phyloP scores from a whole-genome alignment of 352 stramenopile genomes.

The Pythium aristosporum region DNA sequence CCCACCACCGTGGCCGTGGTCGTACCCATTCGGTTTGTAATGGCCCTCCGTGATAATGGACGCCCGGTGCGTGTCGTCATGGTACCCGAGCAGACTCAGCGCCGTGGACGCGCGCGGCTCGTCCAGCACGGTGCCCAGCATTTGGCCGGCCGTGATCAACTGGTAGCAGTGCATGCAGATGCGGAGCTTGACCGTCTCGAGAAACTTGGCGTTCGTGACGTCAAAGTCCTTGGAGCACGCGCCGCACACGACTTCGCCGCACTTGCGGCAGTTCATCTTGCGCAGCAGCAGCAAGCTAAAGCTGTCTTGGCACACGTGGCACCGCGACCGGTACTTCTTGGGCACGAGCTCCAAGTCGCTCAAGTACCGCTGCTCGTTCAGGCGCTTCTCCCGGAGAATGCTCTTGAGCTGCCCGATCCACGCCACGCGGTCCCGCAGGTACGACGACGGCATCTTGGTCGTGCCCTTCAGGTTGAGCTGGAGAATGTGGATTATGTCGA shows the following conservation, averaged over 20 bases:
- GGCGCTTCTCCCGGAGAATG: conserved; percentile 65
- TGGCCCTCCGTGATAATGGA: conserved; percentile 51
- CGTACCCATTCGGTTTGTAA: conserved; percentile 9
- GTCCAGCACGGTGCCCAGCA: conserved; percentile 45
- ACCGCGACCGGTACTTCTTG: conserved; percentile 74
- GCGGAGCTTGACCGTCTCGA: conserved; percentile 68
- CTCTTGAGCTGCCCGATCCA: conserved; percentile 44
- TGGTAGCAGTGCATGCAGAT: conserved; percentile 88
- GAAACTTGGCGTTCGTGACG: conserved; percentile 52
- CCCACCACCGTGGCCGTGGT: neutral
- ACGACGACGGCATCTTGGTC: conserved; percentile 39
- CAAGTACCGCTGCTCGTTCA: conserved; percentile 82
- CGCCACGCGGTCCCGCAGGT: conserved; percentile 33
- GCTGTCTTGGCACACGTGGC: conserved; percentile 76
- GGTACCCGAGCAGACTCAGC: conserved; percentile 65
- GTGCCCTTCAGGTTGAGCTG: conserved; percentile 83
- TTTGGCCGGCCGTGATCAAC: conserved; percentile 67
- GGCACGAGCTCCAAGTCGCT: conserved; percentile 81
- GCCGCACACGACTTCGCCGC: conserved; percentile 85
- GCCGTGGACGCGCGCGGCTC: conserved; percentile 50
- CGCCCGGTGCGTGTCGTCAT: conserved; percentile 60
- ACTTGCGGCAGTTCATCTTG: conserved; percentile 88
- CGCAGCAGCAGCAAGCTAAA: conserved; percentile 80
- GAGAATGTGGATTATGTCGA: conserved; percentile 83
- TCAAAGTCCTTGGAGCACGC: conserved; percentile 86